Conservation (phyloP, 805 yeast genomes). For the Blastobotrys parvus region DNA sequence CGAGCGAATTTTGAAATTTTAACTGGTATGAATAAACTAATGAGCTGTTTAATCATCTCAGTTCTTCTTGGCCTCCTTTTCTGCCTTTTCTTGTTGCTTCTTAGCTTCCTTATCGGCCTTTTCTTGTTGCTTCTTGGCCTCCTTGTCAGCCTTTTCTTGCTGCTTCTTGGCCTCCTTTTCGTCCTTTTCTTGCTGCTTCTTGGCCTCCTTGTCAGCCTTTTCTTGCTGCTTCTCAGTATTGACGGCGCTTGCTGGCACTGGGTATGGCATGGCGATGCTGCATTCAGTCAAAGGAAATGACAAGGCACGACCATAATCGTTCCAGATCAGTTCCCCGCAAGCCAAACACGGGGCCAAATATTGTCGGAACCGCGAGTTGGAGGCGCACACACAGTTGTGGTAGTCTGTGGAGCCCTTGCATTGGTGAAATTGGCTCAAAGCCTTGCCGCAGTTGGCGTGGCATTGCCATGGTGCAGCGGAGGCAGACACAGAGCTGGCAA, state of each 20-base stretch:
- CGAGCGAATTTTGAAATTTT: too few species aligned
- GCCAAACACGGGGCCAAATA: background rate
- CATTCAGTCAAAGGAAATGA: background rate
- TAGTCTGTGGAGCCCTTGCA: background rate
- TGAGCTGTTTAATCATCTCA: too few species aligned
- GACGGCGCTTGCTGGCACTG: background rate
- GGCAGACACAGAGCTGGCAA: background rate
- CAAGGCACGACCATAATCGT: background rate
- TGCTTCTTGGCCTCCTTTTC: background rate
- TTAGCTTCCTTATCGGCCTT: background rate
- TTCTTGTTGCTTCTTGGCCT: background rate
- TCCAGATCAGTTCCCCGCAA: background rate
- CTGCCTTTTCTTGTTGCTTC: background rate
- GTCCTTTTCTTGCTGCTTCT: background rate
- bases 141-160: background rate
- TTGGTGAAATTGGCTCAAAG: background rate
- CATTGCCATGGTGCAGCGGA: background rate
- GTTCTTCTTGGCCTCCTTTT: background rate
- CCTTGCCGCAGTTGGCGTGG: background rate
- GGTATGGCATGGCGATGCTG: background rate
- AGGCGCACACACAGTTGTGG: background rate
- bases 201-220: background rate
- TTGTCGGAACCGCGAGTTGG: background rate
- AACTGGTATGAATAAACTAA: too few species aligned
- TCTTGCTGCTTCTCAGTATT: too few species aligned